These are phyloP conservation scores for Metschnikowia kofuensis DNA, from an alignment of 805 yeast species.

Conservation along the genomic window DNA sequence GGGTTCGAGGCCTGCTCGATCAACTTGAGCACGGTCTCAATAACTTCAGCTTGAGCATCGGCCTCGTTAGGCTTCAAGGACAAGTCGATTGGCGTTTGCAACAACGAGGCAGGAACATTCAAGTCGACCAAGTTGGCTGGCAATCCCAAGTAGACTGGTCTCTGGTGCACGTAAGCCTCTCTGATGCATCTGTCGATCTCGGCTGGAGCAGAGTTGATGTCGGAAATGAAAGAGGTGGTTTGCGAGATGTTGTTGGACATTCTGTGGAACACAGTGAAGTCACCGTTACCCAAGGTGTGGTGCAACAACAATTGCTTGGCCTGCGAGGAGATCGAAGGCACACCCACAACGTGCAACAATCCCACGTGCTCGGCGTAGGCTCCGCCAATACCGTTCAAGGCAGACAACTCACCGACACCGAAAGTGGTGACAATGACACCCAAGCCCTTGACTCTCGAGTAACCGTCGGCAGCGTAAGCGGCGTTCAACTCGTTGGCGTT, in stretches of 20 bases:
- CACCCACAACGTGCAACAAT: slow-evolving; percentile 79
- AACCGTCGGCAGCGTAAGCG: slow-evolving; percentile 86
- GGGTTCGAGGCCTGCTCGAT: slow-evolving; percentile 64
- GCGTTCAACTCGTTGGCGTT: slow-evolving; percentile 89
- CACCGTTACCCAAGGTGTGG: slow-evolving; percentile 83
- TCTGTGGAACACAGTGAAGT: slow-evolving; percentile 71
- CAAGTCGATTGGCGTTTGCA: slow-evolving; percentile 66
- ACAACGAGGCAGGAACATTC: slow-evolving; percentile 51
- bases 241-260: slow-evolving; percentile 74
- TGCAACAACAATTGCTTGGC: slow-evolving; percentile 71
- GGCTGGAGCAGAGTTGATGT: slow-evolving; percentile 61
- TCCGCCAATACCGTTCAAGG: slow-evolving; percentile 85
- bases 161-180: slow-evolving; percentile 65
- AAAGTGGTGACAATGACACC: slow-evolving; percentile 78
- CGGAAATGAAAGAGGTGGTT: slow-evolving; percentile 63
- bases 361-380: slow-evolving; percentile 89
- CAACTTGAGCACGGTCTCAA: slow-evolving; percentile 48
- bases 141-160: slow-evolving; percentile 80
- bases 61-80: slow-evolving; percentile 54
- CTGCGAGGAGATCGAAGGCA: slow-evolving; percentile 74
- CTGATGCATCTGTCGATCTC: slow-evolving; percentile 73
- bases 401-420: slow-evolving; percentile 87
- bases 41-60: slow-evolving; percentile 62
- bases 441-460: slow-evolving; percentile 76
- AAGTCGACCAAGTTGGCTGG: slow-evolving; percentile 80